A percentile compares a stretch with the other conserved stretches of the same genome.
These are phyloP conservation scores for Nemania bipapillata DNA, from an alignment of 2,329 filamentous ascomycete species.

Conservation along the genomic window DNA sequence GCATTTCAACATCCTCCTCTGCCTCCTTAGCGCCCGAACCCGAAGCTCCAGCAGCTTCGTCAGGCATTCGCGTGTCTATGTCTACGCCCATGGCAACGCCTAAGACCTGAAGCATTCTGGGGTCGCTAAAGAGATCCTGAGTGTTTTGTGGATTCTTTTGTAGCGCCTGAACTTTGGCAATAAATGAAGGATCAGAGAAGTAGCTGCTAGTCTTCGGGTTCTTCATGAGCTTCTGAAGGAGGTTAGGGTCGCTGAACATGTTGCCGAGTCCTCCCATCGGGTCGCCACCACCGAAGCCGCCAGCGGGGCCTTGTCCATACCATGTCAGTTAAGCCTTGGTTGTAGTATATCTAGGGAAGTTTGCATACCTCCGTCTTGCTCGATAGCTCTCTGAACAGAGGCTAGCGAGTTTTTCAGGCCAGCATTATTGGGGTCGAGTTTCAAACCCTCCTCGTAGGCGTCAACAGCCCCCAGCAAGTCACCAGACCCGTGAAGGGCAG, in stretches of 20 bases:
- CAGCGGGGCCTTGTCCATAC: constrained; percentile 48
- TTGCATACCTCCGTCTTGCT: constrained; percentile 69
- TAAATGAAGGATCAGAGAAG: constrained; percentile 86
- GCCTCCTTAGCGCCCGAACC: constrained; percentile 56
- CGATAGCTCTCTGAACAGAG: constrained; percentile 87
- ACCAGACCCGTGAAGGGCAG: constrained; percentile 86
- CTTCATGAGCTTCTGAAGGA: constrained; percentile 87
- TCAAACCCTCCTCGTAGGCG: constrained; percentile 93
- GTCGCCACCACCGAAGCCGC: constrained; percentile 67
- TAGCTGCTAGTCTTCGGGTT: constrained; percentile 92
- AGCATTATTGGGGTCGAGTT: constrained; percentile 89
- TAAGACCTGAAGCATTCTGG: constrained; percentile 91
- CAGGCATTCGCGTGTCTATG: constrained; percentile 72
- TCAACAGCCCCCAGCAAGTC: constrained; percentile 87
- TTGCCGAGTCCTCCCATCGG: constrained; percentile 81
- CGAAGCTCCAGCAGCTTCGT: constrained; percentile 49
- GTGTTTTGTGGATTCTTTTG: constrained; percentile 82
- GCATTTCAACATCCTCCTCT: constrained; percentile 82
- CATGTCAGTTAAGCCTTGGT: constrained; percentile 19
- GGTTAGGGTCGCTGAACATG: constrained; percentile 93
- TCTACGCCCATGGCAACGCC: constrained; percentile 93
- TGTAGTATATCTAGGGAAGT: neutral
- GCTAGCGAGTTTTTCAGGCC: constrained; percentile 90
- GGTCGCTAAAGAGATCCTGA: constrained; percentile 85
- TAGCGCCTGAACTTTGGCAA: constrained; percentile 85